These are phyloP conservation scores for Phascolomyces articulosus DNA, from an alignment of 371 early-diverging fungal genomes.

Conservation along the genomic window DNA sequence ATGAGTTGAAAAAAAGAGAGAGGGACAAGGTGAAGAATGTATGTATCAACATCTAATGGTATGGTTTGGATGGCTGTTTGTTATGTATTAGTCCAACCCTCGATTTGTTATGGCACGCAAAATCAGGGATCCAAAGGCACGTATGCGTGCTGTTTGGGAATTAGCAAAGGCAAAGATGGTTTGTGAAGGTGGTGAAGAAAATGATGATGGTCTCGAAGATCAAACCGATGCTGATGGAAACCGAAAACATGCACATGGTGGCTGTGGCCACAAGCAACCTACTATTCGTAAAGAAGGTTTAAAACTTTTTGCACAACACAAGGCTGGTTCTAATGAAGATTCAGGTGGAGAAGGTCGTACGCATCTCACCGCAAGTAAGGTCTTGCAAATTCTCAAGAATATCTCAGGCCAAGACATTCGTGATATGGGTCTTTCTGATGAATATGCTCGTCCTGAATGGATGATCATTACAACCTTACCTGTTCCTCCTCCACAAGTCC, in stretches of 20 bases:
- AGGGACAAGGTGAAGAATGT: neutral
- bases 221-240: slow-evolving; percentile 45
- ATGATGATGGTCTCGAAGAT: slow-evolving; percentile 55
- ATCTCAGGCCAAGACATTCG: slow-evolving; percentile 92
- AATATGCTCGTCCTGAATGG: slow-evolving; percentile 99
- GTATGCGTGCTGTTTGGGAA: slow-evolving; percentile 93
- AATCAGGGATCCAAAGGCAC: slow-evolving; percentile 76
- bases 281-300: slow-evolving; percentile 90
- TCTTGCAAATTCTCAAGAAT: slow-evolving; percentile 87
- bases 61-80: too few relatives aligned
- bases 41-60: too few relatives aligned
- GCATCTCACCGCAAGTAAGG: slow-evolving; percentile 82
- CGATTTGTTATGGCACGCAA: slow-evolving; percentile 74
- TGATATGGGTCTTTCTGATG: slow-evolving; percentile 91
- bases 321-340: slow-evolving; percentile 61
- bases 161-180: slow-evolving; percentile 85
- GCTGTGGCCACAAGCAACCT: slow-evolving; percentile 96
- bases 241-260: slow-evolving; percentile 74
- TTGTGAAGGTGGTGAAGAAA: slow-evolving; percentile 87
- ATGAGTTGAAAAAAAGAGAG: neutral
- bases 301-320: slow-evolving; percentile 78
- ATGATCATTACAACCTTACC: slow-evolving; percentile 96
- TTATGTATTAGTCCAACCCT: slow-evolving; percentile 58
- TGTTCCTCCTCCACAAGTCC: slow-evolving; percentile 98
- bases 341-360: slow-evolving; percentile 68